Conservation (phyloP, 345 rosid genomes). For the Brassica nigra region DNA sequence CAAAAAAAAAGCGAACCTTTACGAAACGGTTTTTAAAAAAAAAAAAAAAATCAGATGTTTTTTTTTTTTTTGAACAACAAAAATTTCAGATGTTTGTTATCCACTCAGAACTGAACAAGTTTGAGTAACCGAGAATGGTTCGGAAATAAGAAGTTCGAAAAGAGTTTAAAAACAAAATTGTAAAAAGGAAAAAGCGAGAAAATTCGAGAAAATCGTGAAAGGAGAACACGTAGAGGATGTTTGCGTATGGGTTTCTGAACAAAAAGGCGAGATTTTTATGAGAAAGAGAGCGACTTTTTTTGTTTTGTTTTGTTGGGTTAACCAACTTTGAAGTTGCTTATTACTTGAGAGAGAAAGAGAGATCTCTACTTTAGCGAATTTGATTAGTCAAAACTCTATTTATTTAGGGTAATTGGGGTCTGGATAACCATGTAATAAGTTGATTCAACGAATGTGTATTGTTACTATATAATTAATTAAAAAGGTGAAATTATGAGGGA, state of each 20-base stretch:
- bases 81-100: neutral
- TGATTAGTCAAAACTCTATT: slow-evolving; percentile 30
- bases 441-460: slow-evolving; percentile 12
- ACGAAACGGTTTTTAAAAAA: neutral
- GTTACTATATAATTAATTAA: neutral
- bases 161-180: neutral
- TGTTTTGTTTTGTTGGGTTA: slow-evolving; percentile 3
- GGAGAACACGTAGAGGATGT: slow-evolving; percentile 28
- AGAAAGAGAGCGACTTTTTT: slow-evolving; percentile 29
- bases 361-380: neutral
- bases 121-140: slow-evolving; percentile 41
- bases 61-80: neutral
- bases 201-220: slow-evolving; percentile 23
- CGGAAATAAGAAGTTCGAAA: slow-evolving; percentile 5
- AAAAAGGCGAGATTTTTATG: slow-evolving; percentile 28
- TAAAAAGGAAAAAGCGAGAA: neutral
- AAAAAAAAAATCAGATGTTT: too few species aligned
- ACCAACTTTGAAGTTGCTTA: slow-evolving; percentile 33
- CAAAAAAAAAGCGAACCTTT: neutral
- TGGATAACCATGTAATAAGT: neutral
- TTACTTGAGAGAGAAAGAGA: slow-evolving; percentile 31
- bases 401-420: neutral
- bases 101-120: slow-evolving; percentile 25
- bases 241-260: slow-evolving; percentile 16
- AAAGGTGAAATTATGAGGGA: slow-evolving; percentile 12